Base-by-base conservation (phyloP, 371 early-diverging fungal genomes). In the Zychaea mexicana region DNA sequence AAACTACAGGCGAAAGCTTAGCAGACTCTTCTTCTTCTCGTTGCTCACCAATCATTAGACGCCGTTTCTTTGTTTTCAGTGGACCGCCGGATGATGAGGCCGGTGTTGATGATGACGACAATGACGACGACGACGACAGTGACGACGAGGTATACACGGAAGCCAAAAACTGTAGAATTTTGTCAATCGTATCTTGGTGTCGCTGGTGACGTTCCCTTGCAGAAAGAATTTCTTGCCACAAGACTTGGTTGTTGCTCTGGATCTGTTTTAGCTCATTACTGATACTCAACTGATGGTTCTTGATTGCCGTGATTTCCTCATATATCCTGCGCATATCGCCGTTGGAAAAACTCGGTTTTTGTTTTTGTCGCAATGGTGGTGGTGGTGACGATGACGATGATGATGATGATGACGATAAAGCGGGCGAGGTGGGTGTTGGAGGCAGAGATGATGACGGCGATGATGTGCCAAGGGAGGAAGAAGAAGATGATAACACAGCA, bases 121-220 rank as follows among this genome's bases (percentile, higher is more conserved):
- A 42, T n/a, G 42, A 1, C 17, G 42, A n/a, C 13, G 42, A 15
- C 10, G 39, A 39, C 10, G 39, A 17, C 0, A n/a, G n/a, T n/a
- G 42, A 42, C 13, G 7, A 12, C 0, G 42, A 42, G 30, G 91
- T 81, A 64, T 89, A 93, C 21, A 94, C 87, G 3, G 91, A 86
- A 0, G 93, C 93, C 65, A 94, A 69, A 71, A 94, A 94, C 10
- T 86, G 73, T 59, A 93, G 56, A 19, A 94, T 92, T 74, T 95
- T 97, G 79, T 97, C 94, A 45, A 98, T 96, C 0, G 93, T 94
- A 13, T 90, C 91, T 68, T 97, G 96, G 64, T 97, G 98, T 49
- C 88, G 77, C 36, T 88, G 85, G 73, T 94, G 88, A 26, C 92
- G 78, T 45, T 93, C 92, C 19, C 94, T 84, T 8, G 92, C 85